Evolutionary conservation across 2,329 filamentous ascomycete genomes (phyloP).

Genomic region (Dactylellina leptospora): DNA sequence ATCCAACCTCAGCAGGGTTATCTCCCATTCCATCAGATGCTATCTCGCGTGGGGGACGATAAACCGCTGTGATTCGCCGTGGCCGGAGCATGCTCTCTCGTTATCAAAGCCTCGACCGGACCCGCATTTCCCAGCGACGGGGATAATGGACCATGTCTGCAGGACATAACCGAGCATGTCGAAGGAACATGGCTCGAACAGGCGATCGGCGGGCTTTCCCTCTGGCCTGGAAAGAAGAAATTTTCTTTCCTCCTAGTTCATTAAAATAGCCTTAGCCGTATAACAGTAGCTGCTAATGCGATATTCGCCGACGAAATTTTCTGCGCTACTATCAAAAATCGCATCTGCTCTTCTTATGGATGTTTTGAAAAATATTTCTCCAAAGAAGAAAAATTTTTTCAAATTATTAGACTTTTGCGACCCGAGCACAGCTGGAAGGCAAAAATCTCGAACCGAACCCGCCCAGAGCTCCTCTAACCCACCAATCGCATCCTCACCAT

Average conservation of each 20-base stretch:
- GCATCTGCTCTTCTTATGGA: too few relatives aligned
- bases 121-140: background rate
- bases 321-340: too few relatives aligned
- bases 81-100: conserved; percentile 7
- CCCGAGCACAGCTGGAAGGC: background rate
- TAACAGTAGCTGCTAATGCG: too few relatives aligned
- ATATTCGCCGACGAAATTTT: background rate
- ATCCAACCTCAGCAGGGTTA: conserved; percentile 10
- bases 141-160: background rate
- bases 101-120: background rate
- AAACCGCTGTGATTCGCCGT: conserved; percentile 24
- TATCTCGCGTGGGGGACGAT: conserved; percentile 24
- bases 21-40: background rate
- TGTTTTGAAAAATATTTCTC: too few relatives aligned
- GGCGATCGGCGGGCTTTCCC: conserved; percentile 16
- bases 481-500: conserved; percentile 10
- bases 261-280: too few relatives aligned
- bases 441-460: conserved; percentile 1
- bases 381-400: conserved; percentile 1
- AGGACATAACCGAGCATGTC: conserved; percentile 47
- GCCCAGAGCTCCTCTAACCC: conserved; percentile 17
- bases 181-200: conserved; percentile 1
- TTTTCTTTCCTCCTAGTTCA: conserved; percentile 1
- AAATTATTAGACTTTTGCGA: too few relatives aligned
- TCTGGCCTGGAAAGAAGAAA: conserved; percentile 30